Percentiles rank a stretch among this genome's conserved stretches.
Conservation (phyloP, 768 basidiomycete species). For the Kwoniella heveanensis region DNA sequence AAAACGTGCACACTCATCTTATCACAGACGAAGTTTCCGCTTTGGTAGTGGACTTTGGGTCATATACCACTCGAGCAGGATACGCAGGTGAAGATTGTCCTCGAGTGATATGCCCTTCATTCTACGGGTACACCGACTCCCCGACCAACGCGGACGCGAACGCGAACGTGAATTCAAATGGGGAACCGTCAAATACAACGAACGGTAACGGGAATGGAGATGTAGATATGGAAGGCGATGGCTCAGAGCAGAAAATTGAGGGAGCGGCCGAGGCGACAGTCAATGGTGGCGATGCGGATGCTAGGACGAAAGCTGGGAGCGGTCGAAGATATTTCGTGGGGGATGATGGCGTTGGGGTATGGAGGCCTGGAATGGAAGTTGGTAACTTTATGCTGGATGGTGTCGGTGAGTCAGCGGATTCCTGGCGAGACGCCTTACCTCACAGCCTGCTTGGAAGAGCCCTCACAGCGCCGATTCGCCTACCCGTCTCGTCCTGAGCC, state of each 20-base stretch:
- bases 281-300: constrained; percentile 12
- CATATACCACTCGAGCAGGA: constrained; percentile 85
- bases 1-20: no score
- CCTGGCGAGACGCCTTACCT: no score
- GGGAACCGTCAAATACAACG: constrained; percentile 28
- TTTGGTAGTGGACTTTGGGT: constrained; percentile 90
- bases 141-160: constrained; percentile 5
- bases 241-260: background rate
- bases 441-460: no score
- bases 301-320: background rate
- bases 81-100: constrained; percentile 98
- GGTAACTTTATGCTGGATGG: constrained; percentile 81
- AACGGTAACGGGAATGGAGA: constrained; percentile 41
- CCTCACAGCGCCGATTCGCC: no score
- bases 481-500: no score
- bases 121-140: constrained; percentile 71
- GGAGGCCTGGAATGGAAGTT: constrained; percentile 87
- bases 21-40: constrained; percentile 93
- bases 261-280: constrained; percentile 56
- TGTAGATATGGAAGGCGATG: constrained; percentile 48
- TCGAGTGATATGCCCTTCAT: constrained; percentile 84
- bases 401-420: constrained; percentile 68
- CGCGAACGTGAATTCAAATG: constrained; percentile 46
- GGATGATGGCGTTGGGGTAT: constrained; percentile 83
- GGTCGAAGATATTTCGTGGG: constrained; percentile 69